Conservation (phyloP, 345 rosid species). For the Turritis glabra region DNA sequence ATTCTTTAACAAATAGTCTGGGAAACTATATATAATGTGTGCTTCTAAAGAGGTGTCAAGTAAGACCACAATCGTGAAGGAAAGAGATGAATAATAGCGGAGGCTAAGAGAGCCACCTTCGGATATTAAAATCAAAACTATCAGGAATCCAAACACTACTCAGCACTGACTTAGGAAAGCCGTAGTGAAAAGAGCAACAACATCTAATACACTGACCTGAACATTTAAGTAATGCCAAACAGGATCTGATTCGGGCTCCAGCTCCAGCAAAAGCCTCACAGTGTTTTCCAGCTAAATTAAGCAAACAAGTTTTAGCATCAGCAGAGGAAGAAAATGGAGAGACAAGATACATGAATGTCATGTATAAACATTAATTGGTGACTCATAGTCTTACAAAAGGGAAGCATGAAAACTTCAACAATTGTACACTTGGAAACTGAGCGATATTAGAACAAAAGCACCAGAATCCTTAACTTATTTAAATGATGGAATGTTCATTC, state of each 20-base stretch:
- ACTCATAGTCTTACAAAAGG: not conserved
- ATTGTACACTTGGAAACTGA: not conserved
- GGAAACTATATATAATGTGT: not conserved
- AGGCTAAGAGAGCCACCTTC: not conserved
- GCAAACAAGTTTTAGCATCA: conserved; percentile 15
- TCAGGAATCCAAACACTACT: conserved; percentile 1
- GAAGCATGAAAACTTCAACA: not conserved
- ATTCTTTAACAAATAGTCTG: not conserved
- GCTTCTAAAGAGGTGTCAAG: conserved; percentile 2
- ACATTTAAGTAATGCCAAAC: conserved; percentile 93
- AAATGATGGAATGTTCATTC: conserved; percentile 7
- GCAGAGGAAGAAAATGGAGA: conserved; percentile 3
- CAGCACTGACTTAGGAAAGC: not conserved
- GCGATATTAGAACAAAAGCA: not conserved
- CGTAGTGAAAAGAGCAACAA: not conserved
- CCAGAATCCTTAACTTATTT: not conserved
- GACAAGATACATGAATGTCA: not conserved
- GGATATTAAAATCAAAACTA: not conserved
- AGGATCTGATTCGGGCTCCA: conserved; percentile 96
- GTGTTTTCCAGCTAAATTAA: conserved; percentile 88
- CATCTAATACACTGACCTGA: conserved; percentile 61
- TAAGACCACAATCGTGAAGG: not conserved
- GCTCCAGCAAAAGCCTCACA: conserved; percentile 88
- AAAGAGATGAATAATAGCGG: not conserved
- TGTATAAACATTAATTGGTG: not conserved